Conservation (phyloP, 2,329 filamentous ascomycete species). For the Zelopaecilomyces penicillatus region DNA sequence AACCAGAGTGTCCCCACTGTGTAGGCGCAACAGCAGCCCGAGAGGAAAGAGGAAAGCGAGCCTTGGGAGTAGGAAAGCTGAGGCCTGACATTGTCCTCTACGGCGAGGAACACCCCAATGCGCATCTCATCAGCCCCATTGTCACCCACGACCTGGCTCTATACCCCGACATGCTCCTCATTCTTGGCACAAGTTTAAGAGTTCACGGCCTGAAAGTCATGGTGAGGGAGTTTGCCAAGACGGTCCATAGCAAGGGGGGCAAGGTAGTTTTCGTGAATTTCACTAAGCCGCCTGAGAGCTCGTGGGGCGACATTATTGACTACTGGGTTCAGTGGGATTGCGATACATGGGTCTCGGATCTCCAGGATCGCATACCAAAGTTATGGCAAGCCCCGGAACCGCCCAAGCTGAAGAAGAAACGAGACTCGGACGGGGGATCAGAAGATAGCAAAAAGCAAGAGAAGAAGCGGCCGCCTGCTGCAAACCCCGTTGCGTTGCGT, state of each 20-base stretch:
- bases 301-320: conserved; percentile 65
- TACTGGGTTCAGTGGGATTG: conserved; percentile 71
- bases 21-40: conserved; percentile 53
- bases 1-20: conserved; percentile 61
- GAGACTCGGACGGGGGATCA: conserved; percentile 18
- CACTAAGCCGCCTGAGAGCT: conserved; percentile 62
- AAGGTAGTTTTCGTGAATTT: conserved; percentile 67
- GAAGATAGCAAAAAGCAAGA: conserved; percentile 19
- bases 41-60: conserved; percentile 57
- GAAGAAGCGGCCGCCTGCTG: conserved; percentile 23
- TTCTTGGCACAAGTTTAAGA: conserved; percentile 62
- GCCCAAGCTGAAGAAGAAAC: conserved; percentile 31
- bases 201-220: conserved; percentile 65
- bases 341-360: conserved; percentile 61
- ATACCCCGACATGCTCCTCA: conserved; percentile 58
- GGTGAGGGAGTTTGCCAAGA: conserved; percentile 62
- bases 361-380: conserved; percentile 49
- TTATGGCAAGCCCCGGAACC: conserved; percentile 49
- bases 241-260: conserved; percentile 58
- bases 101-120: conserved; percentile 63
- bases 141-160: conserved; percentile 59
- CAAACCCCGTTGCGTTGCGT: conserved; percentile 34
- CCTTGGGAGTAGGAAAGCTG: conserved; percentile 58
- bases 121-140: conserved; percentile 59
- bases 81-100: conserved; percentile 68